Evolutionary conservation across 176 grass and related monocot genomes (phyloP), one percentile per base, ranked within the genome.

Genomic region (Thinopyrum elongatum): DNA sequence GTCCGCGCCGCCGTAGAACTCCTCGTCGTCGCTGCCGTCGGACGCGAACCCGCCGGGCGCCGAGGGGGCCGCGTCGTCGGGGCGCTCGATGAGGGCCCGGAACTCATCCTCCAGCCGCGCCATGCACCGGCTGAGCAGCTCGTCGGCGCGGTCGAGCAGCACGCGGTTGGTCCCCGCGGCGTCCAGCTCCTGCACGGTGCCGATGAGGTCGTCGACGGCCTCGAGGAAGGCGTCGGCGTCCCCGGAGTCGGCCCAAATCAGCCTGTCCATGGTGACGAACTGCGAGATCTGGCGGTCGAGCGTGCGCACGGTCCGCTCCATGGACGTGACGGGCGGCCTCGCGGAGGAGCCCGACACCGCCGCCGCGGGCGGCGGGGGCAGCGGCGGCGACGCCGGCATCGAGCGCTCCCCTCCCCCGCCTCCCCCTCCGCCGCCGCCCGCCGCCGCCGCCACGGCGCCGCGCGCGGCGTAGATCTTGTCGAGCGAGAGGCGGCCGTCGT

Each of bases 201-300:
- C 93, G 80, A 98, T 57, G 44, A 98, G 93, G 68, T 98, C 93
- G 65, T 95, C 93, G 5, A 98, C 89, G 10, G 95, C 95, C 82
- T 95, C 95, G n/a, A 98, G 91, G 83, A 98, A 98, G 30, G 74
- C 86, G 66, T 88, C 89, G 2, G 95, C 95, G 36, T 91, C 89
- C 0, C 86, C 91, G 0, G 91, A 92, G 39, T 95, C 91, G 8
- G 87, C 92, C 95, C 95, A 98, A 41, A 98, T 98, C 66, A 93
- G 86, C 12, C 95, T 29, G 0, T 98, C 89, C 80, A 86, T 86
- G 80, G 88, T 62, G 17, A 95, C 89, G 82, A 93, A 92, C 81
- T 91, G 95, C 41, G 93, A 95, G 91, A 98, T 95, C 95, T 95
- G 93, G 76, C 89, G 95, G 86, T 98, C 95, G 2, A 98, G 93